phyloP scores from a whole-genome alignment of 2,329 filamentous ascomycete species.

The Macrophomina phaseolina region DNA sequence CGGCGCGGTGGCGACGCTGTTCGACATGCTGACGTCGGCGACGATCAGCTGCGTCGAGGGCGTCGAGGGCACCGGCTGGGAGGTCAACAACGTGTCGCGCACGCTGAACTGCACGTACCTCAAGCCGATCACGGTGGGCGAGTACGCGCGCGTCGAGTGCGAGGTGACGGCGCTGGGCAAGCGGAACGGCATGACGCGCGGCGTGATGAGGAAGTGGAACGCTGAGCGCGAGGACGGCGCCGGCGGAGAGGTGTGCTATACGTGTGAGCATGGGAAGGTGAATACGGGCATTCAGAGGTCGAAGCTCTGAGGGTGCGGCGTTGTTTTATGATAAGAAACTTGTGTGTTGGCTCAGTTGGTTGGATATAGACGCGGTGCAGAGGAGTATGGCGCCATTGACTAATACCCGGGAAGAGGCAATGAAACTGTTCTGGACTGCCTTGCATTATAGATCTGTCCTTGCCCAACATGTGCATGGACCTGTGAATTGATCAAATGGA shows the following conservation, averaged over 20 bases:
- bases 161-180: slow-evolving; percentile 53
- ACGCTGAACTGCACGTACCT: slow-evolving; percentile 55
- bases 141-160: slow-evolving; percentile 49
- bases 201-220: slow-evolving; percentile 43
- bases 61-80: slow-evolving; percentile 47
- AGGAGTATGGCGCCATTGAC: no score
- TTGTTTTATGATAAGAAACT: no score
- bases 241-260: slow-evolving; percentile 45
- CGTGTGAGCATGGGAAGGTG: slow-evolving; percentile 47
- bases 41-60: slow-evolving; percentile 40
- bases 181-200: slow-evolving; percentile 47
- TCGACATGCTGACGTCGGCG: slow-evolving; percentile 59
- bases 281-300: slow-evolving; percentile 16
- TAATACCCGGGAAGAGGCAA: no score
- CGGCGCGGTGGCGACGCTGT: slow-evolving; percentile 59
- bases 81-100: slow-evolving; percentile 50
- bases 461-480: no score
- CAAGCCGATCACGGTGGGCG: slow-evolving; percentile 48
- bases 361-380: no score
- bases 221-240: slow-evolving; percentile 40
- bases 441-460: no score
- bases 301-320: slow-evolving; percentile 4
- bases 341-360: no score
- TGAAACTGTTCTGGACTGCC: no score
- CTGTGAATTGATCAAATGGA: no score